These are phyloP conservation scores for Wickerhamiella vanderwaltii DNA, from an alignment of 805 yeast genomes.

Conservation along the genomic window DNA sequence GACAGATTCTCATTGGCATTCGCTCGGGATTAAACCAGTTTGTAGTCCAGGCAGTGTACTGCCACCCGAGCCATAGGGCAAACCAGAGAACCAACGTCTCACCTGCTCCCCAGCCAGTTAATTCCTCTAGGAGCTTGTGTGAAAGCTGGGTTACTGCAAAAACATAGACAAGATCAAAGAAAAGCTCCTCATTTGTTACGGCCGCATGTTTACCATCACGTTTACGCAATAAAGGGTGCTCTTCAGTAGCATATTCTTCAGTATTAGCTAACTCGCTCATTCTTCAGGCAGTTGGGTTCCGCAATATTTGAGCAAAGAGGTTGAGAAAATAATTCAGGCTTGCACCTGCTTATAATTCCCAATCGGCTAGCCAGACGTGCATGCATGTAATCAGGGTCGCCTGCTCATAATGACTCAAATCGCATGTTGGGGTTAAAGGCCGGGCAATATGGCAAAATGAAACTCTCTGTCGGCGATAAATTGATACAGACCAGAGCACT, in stretches of 20 bases:
- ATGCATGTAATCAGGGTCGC: no score
- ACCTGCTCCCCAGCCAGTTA: constrained; percentile 2
- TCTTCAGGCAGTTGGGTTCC: no score
- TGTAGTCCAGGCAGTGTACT: constrained; percentile 1
- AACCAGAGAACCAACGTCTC: constrained; percentile 1
- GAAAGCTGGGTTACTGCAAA: constrained; percentile 1
- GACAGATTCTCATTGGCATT: constrained; percentile 1
- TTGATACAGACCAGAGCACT: no score
- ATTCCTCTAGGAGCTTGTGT: background rate
- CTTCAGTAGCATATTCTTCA: background rate
- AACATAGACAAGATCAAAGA: constrained; percentile 5
- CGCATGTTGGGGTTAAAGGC: no score
- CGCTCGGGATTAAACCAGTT: constrained; percentile 2
- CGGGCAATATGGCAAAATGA: no score
- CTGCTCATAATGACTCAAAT: no score
- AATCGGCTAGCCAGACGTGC: no score
- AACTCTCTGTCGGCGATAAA: no score
- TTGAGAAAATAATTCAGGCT: no score
- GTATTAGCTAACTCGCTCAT: no score
- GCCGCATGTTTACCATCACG: background rate
- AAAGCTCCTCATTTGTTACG: constrained; percentile 3
- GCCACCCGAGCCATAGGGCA: constrained; percentile 4
- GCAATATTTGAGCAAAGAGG: no score
- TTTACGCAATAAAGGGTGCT: background rate
- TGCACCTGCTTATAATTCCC: no score